Evolutionary conservation across 1,284 basidiomycete genomes (phyloP), one percentile per base, ranked within the genome.

Genomic region (Ustilago crameri): DNA sequence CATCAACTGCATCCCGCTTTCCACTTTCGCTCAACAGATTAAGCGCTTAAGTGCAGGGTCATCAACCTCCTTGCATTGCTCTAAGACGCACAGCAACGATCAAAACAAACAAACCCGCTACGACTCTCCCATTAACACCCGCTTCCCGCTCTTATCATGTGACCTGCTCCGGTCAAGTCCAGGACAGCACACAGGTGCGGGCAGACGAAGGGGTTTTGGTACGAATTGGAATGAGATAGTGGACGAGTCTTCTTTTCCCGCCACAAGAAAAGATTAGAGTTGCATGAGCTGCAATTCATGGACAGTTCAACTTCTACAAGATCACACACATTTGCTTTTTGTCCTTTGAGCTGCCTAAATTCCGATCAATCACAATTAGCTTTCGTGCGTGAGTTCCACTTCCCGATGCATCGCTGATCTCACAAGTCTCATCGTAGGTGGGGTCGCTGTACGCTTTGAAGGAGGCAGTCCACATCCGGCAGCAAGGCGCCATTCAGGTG

Each of bases 221-320:
- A n/a, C n/a, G n/a, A n/a, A n/a, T n/a, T n/a, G n/a, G n/a, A n/a
- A n/a, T 30, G 30, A 5, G 7, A 30, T 30, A 5, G 35, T 9
- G 35, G 9, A 17, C 35, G 5, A 37, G 17, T 5, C 5, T 37
- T n/a, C 35, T 7, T 8, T 17, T 37, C n/a, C 35, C 35, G 30
- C 30, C 30, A 7, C 30, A 30, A 30, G 12, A 30, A 12, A 30
- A 30, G 30, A 30, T 7, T 30, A 30, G 30, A 30, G 30, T 12
- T 37, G 35, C 35, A 37, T 7, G 30, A 30, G 30, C 30, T 37
- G 35, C 35, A 37, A 5, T 15, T 37, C 34, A 38, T 49, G 1
- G 50, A 51, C 51, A 54, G 43, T 54, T 54, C n/a, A 54, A 54
- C 51, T 54, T 54, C 51, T 54, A 54, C 50, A 22, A 34, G 9